Percentiles rank a stretch among this genome's conserved stretches.
Conservation (phyloP, 257 asterid genomes). For the Avicennia marina region DNA sequence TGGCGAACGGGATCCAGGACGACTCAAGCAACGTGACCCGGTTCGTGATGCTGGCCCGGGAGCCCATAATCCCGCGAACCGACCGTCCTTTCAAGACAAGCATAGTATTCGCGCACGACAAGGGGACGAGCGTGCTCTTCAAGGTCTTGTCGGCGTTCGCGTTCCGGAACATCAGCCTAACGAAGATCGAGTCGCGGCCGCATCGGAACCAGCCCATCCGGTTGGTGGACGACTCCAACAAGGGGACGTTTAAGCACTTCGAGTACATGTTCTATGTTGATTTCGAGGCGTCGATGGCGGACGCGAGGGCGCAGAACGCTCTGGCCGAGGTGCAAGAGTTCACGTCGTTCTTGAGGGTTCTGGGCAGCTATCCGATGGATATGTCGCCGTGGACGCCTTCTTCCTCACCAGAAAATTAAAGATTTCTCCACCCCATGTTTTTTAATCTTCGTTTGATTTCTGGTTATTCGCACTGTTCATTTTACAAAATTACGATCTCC, state of each 20-base stretch:
- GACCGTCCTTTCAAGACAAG: slow-evolving; percentile 95
- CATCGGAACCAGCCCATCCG: slow-evolving; percentile 61
- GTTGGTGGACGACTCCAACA: slow-evolving; percentile 48
- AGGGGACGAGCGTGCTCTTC: slow-evolving; percentile 73
- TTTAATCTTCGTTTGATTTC: no score
- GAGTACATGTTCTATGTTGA: slow-evolving; percentile 84
- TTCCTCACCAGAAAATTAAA: slow-evolving; percentile 23
- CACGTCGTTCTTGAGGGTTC: slow-evolving; percentile 80
- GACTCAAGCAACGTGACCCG: slow-evolving; percentile 79
- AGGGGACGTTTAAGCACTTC: slow-evolving; percentile 73
- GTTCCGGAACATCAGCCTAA: slow-evolving; percentile 64
- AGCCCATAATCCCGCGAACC: slow-evolving; percentile 73
- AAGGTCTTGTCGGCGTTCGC: slow-evolving; percentile 86
- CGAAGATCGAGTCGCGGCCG: slow-evolving; percentile 89
- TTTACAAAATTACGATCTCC: no score
- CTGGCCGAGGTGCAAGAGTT: slow-evolving; percentile 88
- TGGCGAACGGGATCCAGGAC: slow-evolving; percentile 79
- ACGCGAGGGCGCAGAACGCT: slow-evolving; percentile 83
- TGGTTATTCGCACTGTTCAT: no score
- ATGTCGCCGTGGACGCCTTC: slow-evolving; percentile 84
- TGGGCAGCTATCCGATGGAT: slow-evolving; percentile 94
- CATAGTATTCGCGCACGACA: slow-evolving; percentile 79
- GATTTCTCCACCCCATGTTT: neutral
- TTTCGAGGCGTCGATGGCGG: slow-evolving; percentile 93
- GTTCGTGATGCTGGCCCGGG: slow-evolving; percentile 87